Evolutionary conservation across 2,329 filamentous ascomycete genomes (phyloP).

Genomic region (Penicillium sp.): DNA sequence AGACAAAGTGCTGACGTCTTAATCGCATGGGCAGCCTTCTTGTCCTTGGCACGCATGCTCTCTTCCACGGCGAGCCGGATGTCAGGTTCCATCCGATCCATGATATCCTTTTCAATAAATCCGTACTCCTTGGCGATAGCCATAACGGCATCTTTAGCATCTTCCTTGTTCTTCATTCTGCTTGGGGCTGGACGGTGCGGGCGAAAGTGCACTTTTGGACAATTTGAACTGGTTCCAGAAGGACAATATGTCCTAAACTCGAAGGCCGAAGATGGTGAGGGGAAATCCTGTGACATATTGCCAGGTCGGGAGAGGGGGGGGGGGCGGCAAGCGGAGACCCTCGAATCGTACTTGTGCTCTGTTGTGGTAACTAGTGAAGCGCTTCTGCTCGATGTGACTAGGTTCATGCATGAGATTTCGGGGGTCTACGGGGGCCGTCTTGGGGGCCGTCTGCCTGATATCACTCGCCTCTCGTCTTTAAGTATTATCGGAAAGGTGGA

Average conservation of each 20-base stretch:
- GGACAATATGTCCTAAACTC: not conserved
- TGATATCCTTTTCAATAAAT: constrained; percentile 5
- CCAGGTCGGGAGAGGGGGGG: too few relatives aligned
- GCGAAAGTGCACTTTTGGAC: not conserved
- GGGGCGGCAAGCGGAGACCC: not conserved
- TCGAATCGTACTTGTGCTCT: not conserved
- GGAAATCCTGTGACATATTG: not conserved
- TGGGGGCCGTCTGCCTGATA: too few relatives aligned
- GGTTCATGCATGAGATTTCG: not conserved
- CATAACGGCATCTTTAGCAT: constrained; percentile 5
- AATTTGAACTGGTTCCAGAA: not conserved
- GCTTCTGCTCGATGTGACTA: not conserved
- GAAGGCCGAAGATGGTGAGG: not conserved
- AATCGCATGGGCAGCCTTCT: constrained; percentile 8
- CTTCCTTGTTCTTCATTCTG: not conserved
- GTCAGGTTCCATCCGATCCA: not conserved
- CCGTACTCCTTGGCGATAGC: constrained; percentile 6
- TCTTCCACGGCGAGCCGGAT: constrained; percentile 6
- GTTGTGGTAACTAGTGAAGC: not conserved
- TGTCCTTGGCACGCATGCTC: constrained; percentile 10
- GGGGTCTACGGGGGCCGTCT: too few relatives aligned
- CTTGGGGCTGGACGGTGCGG: not conserved
- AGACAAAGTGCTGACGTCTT: constrained; percentile 2
- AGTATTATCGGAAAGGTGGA: too few relatives aligned
- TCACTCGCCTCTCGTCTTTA: too few relatives aligned